Conservation (phyloP, 441 rosid species). For the Melastoma candidum region DNA sequence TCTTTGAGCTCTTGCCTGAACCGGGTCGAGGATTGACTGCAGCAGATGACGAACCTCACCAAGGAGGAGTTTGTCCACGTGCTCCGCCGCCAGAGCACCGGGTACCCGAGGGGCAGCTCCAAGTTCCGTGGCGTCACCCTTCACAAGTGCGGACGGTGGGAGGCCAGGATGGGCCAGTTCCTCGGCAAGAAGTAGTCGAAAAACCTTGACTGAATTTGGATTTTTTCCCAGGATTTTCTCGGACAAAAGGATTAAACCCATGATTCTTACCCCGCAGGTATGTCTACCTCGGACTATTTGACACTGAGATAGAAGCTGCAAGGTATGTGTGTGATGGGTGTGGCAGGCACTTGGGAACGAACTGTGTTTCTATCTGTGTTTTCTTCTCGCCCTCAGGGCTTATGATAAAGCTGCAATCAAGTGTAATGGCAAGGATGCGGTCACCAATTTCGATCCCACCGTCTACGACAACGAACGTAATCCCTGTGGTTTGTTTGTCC, state of each 20-base stretch:
- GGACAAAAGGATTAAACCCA: too few species aligned
- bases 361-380: not conserved
- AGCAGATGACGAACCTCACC: slow-evolving; percentile 74
- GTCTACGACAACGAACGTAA: slow-evolving; percentile 70
- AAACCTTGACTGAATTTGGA: not conserved
- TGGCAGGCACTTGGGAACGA: not conserved
- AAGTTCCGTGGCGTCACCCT: slow-evolving; percentile 97
- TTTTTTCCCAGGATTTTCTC: too few species aligned
- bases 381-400: slow-evolving; percentile 38
- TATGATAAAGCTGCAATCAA: slow-evolving; percentile 96
- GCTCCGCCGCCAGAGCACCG: slow-evolving; percentile 98
- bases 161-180: slow-evolving; percentile 99
- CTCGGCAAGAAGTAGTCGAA: slow-evolving; percentile 81
- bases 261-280: slow-evolving; percentile 34
- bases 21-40: too few species aligned
- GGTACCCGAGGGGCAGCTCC: slow-evolving; percentile 96
- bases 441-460: slow-evolving; percentile 89
- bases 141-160: slow-evolving; percentile 99
- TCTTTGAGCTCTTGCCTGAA: not conserved
- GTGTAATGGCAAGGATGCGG: slow-evolving; percentile 95
- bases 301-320: slow-evolving; percentile 95
- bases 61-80: slow-evolving; percentile 98
- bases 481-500: slow-evolving; percentile 28
- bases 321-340: slow-evolving; percentile 29
- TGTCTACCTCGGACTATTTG: slow-evolving; percentile 91